These are phyloP conservation scores for Capillidium rhysosporum DNA, from an alignment of 371 early-diverging fungal genomes.

Conservation along the genomic window DNA sequence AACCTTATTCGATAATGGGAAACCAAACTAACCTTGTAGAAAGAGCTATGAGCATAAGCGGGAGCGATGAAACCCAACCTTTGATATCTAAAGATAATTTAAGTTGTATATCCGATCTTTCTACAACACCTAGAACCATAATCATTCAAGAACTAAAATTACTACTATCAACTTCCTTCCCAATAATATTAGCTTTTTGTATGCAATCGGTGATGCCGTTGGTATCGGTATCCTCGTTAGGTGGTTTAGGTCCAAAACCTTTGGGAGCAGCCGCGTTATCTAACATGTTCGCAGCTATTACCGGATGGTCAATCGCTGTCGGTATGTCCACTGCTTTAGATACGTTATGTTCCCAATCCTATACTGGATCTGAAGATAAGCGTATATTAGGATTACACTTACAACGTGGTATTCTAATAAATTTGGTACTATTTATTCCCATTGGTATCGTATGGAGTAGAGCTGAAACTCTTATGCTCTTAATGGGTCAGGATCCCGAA, in stretches of 20 bases:
- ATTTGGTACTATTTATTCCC: constrained; percentile 37
- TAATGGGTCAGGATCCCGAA: constrained; percentile 29
- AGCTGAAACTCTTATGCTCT: constrained; percentile 25
- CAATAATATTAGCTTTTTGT: background rate
- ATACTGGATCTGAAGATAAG: constrained; percentile 46
- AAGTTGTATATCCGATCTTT: too few species aligned
- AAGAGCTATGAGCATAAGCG: too few species aligned
- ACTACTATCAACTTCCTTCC: background rate
- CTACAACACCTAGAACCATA: too few species aligned
- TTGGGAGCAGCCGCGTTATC: constrained; percentile 8
- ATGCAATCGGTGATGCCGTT: background rate
- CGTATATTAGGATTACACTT: constrained; percentile 54
- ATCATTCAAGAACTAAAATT: too few species aligned
- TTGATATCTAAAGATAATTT: too few species aligned
- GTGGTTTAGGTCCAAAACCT: background rate
- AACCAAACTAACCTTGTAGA: too few species aligned
- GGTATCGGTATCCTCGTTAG: background rate
- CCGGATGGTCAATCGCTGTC: constrained; percentile 58
- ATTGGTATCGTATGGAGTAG: constrained; percentile 58
- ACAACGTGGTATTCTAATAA: constrained; percentile 55
- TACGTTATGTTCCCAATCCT: constrained; percentile 73
- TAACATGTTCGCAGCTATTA: constrained; percentile 43
- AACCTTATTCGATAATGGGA: too few species aligned
- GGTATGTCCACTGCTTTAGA: constrained; percentile 68
- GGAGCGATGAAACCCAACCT: too few species aligned